Conservation (phyloP, 1,284 basidiomycete genomes). For the Pseudozyma pruni region DNA sequence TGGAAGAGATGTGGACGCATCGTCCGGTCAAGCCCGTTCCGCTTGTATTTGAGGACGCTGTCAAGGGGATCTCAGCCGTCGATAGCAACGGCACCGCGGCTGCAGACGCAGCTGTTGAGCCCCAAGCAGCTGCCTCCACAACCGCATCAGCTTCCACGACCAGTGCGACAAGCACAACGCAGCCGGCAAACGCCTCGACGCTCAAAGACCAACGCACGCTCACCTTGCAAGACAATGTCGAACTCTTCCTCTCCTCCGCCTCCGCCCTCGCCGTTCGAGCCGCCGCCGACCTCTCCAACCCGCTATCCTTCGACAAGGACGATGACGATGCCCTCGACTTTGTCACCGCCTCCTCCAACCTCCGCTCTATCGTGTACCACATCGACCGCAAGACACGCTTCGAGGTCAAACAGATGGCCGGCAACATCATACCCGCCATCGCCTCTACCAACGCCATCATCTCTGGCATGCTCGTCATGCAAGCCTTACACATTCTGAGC, state of each 20-base stretch:
- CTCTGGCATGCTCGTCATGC: slow-evolving; percentile 90
- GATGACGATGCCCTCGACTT: slow-evolving; percentile 97
- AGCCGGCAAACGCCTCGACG: slow-evolving; percentile 6
- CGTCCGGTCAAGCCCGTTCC: slow-evolving; percentile 81
- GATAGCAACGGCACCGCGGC: background rate
- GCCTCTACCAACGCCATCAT: slow-evolving; percentile 99
- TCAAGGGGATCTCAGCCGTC: slow-evolving; percentile 7
- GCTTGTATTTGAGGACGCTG: slow-evolving; percentile 81
- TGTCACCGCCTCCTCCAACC: slow-evolving; percentile 91
- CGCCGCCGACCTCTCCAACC: slow-evolving; percentile 75
- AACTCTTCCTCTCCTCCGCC: slow-evolving; percentile 72
- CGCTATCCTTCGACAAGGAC: slow-evolving; percentile 94
- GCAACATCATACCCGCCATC: slow-evolving; percentile 95
- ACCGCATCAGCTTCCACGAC: background rate
- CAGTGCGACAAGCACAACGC: background rate
- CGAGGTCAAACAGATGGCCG: slow-evolving; percentile 99
- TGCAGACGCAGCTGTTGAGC: background rate
- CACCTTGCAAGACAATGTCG: slow-evolving; percentile 56
- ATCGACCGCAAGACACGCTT: slow-evolving; percentile 89
- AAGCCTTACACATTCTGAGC: slow-evolving; percentile 82
- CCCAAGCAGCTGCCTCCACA: background rate
- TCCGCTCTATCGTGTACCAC: slow-evolving; percentile 87
- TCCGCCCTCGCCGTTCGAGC: slow-evolving; percentile 81
- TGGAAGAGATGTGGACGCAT: slow-evolving; percentile 98
- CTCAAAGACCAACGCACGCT: slow-evolving; percentile 60